A percentile compares a stretch with the other conserved stretches of the same genome.
These are phyloP conservation scores for Solanum dulcamara DNA, from an alignment of 257 asterid genomes.

Conservation along the genomic window DNA sequence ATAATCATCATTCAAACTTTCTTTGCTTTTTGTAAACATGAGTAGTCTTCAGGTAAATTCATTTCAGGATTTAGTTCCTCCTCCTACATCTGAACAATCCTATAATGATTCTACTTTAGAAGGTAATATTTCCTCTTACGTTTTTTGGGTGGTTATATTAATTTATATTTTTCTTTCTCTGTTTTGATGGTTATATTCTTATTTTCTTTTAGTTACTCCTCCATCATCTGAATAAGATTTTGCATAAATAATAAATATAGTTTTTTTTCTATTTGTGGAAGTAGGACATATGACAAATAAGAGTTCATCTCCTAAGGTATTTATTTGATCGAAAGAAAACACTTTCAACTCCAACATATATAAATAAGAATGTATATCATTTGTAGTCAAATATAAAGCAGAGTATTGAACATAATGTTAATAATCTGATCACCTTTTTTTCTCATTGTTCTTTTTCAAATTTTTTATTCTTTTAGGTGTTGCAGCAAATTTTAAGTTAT, in stretches of 20 bases:
- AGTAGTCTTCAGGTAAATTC: slow-evolving; percentile 28
- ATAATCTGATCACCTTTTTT: neutral
- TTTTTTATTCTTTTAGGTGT: slow-evolving; percentile 31
- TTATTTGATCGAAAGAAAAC: neutral
- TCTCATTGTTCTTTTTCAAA: neutral
- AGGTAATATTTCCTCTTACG: slow-evolving; percentile 21
- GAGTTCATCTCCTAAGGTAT: neutral
- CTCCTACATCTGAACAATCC: slow-evolving; percentile 14
- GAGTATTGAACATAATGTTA: neutral
- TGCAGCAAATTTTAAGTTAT: slow-evolving; percentile 50
- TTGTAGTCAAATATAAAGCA: neutral
- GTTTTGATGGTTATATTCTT: neutral
- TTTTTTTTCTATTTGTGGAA: neutral
- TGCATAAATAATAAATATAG: neutral
- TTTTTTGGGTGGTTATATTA: neutral
- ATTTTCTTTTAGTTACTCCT: neutral
- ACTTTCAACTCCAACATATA: neutral
- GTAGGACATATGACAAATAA: neutral
- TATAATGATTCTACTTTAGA: slow-evolving; percentile 54
- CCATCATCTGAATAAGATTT: neutral
- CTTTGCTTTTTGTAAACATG: slow-evolving; percentile 21
- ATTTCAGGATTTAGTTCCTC: slow-evolving; percentile 22
- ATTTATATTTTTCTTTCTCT: neutral
- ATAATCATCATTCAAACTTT: neutral
- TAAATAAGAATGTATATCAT: neutral